Evolutionary conservation across 345 rosid genomes (phyloP).

Genomic region (Dimocarpus longan): DNA sequence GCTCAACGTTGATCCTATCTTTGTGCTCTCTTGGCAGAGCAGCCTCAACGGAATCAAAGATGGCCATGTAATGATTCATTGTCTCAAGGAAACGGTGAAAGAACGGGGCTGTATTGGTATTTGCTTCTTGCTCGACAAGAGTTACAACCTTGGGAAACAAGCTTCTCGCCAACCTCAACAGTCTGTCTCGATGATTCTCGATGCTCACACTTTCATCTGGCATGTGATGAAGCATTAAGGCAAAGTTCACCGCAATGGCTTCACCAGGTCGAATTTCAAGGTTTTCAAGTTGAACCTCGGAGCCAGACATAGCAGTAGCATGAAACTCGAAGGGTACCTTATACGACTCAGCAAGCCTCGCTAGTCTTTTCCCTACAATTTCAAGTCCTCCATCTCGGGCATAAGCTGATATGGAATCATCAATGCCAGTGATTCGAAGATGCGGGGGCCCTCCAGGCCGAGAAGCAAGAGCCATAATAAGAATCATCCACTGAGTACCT

Average conservation of each 20-base stretch:
- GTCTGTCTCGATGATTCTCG: constrained; percentile 83
- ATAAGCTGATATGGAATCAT: constrained; percentile 77
- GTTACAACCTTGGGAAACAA: constrained; percentile 85
- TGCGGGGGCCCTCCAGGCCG: constrained; percentile 87
- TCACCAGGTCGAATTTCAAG: constrained; percentile 70
- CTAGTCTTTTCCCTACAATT: constrained; percentile 73
- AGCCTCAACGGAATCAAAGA: constrained; percentile 80
- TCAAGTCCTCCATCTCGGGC: constrained; percentile 90
- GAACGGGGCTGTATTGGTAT: constrained; percentile 85
- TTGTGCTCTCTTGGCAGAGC: constrained; percentile 76
- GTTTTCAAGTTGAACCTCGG: constrained; percentile 64
- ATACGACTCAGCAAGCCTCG: constrained; percentile 63
- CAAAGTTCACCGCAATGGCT: constrained; percentile 83
- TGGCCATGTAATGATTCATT: constrained; percentile 65
- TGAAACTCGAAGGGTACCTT: constrained; percentile 85
- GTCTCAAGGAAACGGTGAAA: constrained; percentile 71
- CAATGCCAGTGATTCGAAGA: constrained; percentile 82
- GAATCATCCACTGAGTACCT: constrained; percentile 91
- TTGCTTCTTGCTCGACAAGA: constrained; percentile 87
- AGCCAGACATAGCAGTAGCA: constrained; percentile 55
- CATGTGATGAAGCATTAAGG: constrained; percentile 84
- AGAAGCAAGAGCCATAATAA: constrained; percentile 87
- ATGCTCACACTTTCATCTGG: constrained; percentile 90
- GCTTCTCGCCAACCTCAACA: constrained; percentile 73
- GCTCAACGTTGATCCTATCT: constrained; percentile 86